phyloP scores from a whole-genome alignment of 768 basidiomycete genomes.

The Lyophyllum decastes region DNA sequence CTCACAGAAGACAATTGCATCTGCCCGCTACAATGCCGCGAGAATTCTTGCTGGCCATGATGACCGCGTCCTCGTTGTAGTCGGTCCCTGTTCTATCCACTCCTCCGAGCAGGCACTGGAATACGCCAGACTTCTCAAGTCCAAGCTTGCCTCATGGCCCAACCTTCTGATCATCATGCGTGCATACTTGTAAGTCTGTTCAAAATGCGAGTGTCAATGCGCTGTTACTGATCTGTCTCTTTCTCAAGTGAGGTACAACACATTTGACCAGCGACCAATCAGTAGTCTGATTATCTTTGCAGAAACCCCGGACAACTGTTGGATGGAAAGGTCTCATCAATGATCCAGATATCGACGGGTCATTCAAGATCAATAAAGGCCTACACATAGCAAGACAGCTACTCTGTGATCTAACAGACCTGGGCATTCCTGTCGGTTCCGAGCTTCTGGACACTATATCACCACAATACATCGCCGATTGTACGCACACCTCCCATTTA shows the following conservation, averaged over 20 bases:
- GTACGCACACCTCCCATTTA: constrained; percentile 34
- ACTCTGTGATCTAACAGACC: constrained; percentile 85
- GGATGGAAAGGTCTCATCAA: constrained; percentile 97
- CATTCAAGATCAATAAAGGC: constrained; percentile 97
- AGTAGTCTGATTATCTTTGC: constrained; percentile 16
- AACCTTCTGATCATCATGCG: constrained; percentile 95
- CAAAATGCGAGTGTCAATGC: constrained; percentile 4
- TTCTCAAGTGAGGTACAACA: constrained; percentile 32
- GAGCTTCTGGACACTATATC: constrained; percentile 83
- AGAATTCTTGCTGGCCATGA: constrained; percentile 82
- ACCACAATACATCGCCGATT: constrained; percentile 83
- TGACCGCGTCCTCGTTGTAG: constrained; percentile 84
- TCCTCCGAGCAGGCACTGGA: constrained; percentile 82
- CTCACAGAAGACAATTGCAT: constrained; percentile 76
- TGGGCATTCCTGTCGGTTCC: constrained; percentile 91
- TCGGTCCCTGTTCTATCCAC: constrained; percentile 97
- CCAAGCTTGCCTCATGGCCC: constrained; percentile 63
- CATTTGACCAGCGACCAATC: neutral
- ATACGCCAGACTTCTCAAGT: constrained; percentile 74
- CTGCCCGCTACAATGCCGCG: constrained; percentile 77
- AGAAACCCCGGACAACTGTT: constrained; percentile 97
- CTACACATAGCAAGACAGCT: constrained; percentile 85
- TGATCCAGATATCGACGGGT: constrained; percentile 94
- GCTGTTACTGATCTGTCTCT: constrained; percentile 6
- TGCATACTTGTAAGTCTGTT: constrained; percentile 83